Evolutionary conservation across 495 filamentous ascomycete species (phyloP), one percentile per base, ranked within the genome.

Genomic region (Talaromyces nanjingensis): DNA sequence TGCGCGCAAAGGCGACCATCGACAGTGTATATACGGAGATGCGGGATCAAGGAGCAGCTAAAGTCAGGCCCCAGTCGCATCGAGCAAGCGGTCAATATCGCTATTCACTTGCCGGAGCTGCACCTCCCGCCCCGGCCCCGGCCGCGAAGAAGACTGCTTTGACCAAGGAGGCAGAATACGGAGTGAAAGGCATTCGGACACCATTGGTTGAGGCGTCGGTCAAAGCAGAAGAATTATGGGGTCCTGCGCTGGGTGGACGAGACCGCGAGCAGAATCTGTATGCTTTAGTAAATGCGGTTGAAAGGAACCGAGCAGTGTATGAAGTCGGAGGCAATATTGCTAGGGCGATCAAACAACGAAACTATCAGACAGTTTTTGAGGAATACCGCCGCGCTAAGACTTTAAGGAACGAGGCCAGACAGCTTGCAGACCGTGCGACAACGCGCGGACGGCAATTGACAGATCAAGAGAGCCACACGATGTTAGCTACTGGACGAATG

Each of bases 11-110:
- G 72, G 89, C 91, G 3, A 97, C 92, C 6, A 98, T 98, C 65
- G 94, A 98, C 76, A 92, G 92, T 78, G 94, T 98, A 42, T 98
- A 98, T 74, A 92, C 85, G 39, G 96, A 98, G 75, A 98, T 98
- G 94, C 91, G 92, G 59, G 91, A 90, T 60, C 89, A 91, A 68
- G 91, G 91, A 3, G 81, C 76, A 6, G 85, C 89, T 34, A 66
- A 78, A 11, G 65, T 70, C 3, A 74, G 78, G 6, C 66, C 73
- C 22, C 74, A 84, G 29, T 73, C 76, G 57, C 85, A 88, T 61
- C 87, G 89, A 69, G 86, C 82, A 59, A 87, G 84, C 68, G 86
- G 84, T 52, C 87, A 89, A 69, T 81, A 80, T 58, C 76, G 86
- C 37, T 74, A 77, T 58, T 77, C 84, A 25, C 86, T 85, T 61